These are phyloP conservation scores for Vanilla planifolia DNA, from an alignment of 106 monocot species.

Conservation along the genomic window DNA sequence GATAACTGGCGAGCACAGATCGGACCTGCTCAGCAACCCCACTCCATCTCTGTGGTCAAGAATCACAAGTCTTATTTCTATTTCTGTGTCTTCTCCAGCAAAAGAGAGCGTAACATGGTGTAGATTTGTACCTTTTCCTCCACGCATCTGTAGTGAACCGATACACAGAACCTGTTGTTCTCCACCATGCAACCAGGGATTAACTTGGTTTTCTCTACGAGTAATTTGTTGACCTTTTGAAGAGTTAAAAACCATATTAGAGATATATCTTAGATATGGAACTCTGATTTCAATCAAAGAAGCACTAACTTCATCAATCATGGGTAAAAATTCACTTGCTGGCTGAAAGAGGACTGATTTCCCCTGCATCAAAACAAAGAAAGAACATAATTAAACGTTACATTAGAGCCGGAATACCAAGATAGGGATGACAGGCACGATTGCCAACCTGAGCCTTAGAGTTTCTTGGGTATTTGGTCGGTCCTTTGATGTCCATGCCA, in stretches of 20 bases:
- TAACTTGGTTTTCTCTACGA: slow-evolving; percentile 37
- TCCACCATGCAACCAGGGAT: slow-evolving; percentile 51
- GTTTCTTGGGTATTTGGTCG: slow-evolving; percentile 19
- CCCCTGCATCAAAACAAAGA: slow-evolving; percentile 1
- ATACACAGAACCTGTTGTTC: slow-evolving; percentile 74
- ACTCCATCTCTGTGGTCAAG: slow-evolving; percentile 46
- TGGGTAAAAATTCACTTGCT: slow-evolving; percentile 38
- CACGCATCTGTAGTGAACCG: slow-evolving; percentile 60
- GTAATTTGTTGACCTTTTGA: slow-evolving; percentile 34
- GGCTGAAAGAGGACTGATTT: slow-evolving; percentile 33
- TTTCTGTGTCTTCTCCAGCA: not conserved
- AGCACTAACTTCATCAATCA: slow-evolving; percentile 33
- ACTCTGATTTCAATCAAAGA: not conserved
- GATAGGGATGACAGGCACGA: too few species aligned
- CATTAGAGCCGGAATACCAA: too few species aligned
- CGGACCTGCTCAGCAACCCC: slow-evolving; percentile 41
- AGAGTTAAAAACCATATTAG: not conserved
- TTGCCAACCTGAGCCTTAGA: slow-evolving; percentile 53
- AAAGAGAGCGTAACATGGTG: not conserved
- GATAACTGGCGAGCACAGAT: slow-evolving; percentile 49
- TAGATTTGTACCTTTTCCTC: slow-evolving; percentile 20
- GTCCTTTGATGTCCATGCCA: slow-evolving; percentile 79
- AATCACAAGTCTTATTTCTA: not conserved
- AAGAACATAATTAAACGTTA: not conserved
- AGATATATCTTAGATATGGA: not conserved